phyloP scores from a whole-genome alignment of 2,329 filamentous ascomycete species.

The Fusarium coffeatum region DNA sequence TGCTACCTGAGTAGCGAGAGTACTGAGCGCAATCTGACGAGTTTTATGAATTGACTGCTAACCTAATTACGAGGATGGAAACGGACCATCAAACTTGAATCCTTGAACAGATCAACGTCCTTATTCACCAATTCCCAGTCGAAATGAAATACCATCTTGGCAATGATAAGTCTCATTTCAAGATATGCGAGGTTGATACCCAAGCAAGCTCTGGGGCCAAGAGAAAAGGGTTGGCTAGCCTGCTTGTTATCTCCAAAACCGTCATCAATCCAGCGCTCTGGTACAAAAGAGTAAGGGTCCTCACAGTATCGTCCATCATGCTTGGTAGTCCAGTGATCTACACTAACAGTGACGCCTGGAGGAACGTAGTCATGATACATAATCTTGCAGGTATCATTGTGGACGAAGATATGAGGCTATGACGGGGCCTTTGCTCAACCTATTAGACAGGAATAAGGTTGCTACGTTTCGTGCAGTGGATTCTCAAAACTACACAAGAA shows the following conservation, averaged over 20 bases:
- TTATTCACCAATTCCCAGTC: conserved; percentile 10
- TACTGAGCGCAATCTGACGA: too few species aligned
- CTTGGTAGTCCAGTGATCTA: not conserved
- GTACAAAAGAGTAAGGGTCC: not conserved
- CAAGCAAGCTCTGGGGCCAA: conserved; percentile 4
- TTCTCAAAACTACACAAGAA: too few species aligned
- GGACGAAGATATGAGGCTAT: too few species aligned
- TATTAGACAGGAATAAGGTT: too few species aligned
- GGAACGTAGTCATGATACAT: not conserved
- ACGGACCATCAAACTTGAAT: conserved; percentile 1
- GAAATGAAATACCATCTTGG: not conserved
- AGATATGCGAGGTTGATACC: conserved; percentile 8
- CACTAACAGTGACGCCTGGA: not conserved
- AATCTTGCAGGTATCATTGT: too few species aligned
- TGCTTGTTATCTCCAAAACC: not conserved
- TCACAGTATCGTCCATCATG: conserved; percentile 9
- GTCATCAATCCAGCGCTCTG: conserved; percentile 3
- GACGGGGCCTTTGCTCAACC: too few species aligned
- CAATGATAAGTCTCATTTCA: not conserved
- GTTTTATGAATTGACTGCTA: too few species aligned
- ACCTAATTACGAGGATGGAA: not conserved
- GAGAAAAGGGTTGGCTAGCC: conserved; percentile 9
- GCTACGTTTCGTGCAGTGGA: too few species aligned
- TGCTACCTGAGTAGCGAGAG: too few species aligned
- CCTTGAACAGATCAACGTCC: not conserved